Percentiles rank a stretch among this genome's conserved stretches.
Evolutionary conservation across 495 filamentous ascomycete species (phyloP).

Genomic region (Aspergillus baeticus): DNA sequence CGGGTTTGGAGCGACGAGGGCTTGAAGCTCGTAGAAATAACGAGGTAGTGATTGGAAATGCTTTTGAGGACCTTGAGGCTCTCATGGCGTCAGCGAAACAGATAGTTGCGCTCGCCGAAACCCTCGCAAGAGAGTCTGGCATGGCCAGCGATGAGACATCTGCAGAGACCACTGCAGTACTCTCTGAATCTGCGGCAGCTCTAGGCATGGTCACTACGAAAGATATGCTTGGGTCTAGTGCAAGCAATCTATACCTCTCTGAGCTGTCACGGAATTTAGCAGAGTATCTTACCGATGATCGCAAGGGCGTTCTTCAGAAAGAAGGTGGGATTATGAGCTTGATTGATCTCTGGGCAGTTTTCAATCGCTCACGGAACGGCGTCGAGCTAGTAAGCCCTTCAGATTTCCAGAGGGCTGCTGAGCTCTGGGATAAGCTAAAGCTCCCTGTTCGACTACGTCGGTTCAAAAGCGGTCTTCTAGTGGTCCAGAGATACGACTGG

Average conservation of each 20-base stretch:
- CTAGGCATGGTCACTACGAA: constrained; percentile 89
- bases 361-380: constrained; percentile 92
- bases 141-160: constrained; percentile 53
- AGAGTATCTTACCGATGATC: constrained; percentile 91
- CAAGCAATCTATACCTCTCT: constrained; percentile 61
- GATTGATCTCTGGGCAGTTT: constrained; percentile 94
- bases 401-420: constrained; percentile 88
- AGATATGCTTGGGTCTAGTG: constrained; percentile 71
- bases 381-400: constrained; percentile 91
- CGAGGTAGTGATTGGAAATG: constrained; percentile 85
- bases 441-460: constrained; percentile 82
- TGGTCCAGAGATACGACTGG: constrained; percentile 84
- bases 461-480: constrained; percentile 89
- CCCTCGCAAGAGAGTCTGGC: constrained; percentile 70
- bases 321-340: constrained; percentile 94
- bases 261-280: constrained; percentile 88
- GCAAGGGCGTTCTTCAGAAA: constrained; percentile 70
- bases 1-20: constrained; percentile 82
- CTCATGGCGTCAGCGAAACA: constrained; percentile 97
- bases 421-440: constrained; percentile 83
- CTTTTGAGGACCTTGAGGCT: constrained; percentile 95
- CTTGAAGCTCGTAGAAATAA: constrained; percentile 85
- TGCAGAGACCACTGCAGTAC: constrained; percentile 66
- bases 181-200: constrained; percentile 81
- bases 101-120: constrained; percentile 89